These are phyloP conservation scores for Mycena floridula DNA, from an alignment of 768 basidiomycete species.

Conservation along the genomic window DNA sequence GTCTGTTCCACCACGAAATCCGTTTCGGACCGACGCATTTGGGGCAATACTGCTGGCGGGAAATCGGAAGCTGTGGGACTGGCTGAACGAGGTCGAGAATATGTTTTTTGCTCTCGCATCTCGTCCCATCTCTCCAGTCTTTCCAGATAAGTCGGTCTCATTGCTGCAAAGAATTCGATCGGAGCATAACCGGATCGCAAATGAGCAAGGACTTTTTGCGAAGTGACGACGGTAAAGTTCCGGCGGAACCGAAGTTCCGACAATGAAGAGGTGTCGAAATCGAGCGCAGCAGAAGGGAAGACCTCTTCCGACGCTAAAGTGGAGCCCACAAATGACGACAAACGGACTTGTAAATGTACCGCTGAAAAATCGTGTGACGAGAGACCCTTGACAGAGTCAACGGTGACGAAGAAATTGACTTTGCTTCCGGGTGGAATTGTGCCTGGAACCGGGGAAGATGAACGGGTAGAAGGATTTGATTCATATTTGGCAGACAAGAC, in stretches of 20 bases:
- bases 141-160: slow-evolving; percentile 79
- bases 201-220: slow-evolving; percentile 66
- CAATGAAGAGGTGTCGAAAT: slow-evolving; percentile 64
- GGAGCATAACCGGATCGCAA: slow-evolving; percentile 74
- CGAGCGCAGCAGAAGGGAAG: slow-evolving; percentile 67
- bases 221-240: slow-evolving; percentile 72
- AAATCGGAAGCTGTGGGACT: slow-evolving; percentile 25
- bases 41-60: slow-evolving; percentile 40
- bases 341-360: slow-evolving; percentile 80
- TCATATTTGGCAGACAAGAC: slow-evolving; percentile 54
- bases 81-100: slow-evolving; percentile 26
- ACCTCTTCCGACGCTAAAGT: slow-evolving; percentile 71
- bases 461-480: slow-evolving; percentile 63
- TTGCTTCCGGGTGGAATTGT: slow-evolving; percentile 71
- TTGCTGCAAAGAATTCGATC: slow-evolving; percentile 85
- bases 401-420: slow-evolving; percentile 75
- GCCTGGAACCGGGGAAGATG: slow-evolving; percentile 69
- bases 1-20: slow-evolving; percentile 84
- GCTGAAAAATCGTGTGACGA: slow-evolving; percentile 86
- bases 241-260: slow-evolving; percentile 82
- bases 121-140: slow-evolving; percentile 93
- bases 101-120: slow-evolving; percentile 69
- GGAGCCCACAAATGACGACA: slow-evolving; percentile 82
- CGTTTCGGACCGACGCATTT: slow-evolving; percentile 88
- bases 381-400: slow-evolving; percentile 86